Base-by-base conservation (phyloP, 2,329 filamentous ascomycete genomes). In the Xylaria arbuscula region DNA sequence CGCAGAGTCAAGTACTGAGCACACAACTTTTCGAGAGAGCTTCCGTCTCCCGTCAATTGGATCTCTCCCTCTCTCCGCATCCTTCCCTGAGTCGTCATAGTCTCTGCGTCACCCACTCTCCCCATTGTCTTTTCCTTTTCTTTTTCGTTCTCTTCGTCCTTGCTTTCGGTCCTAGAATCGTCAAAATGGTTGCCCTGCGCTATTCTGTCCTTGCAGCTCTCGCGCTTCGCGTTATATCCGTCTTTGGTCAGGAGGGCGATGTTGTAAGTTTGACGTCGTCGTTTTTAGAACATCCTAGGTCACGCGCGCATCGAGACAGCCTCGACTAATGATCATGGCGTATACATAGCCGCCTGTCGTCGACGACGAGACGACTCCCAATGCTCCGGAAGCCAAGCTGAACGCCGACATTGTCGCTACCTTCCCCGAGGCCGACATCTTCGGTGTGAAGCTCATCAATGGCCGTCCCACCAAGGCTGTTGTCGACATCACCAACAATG, bases 381-480 rank as follows among this genome's bases (percentile, higher is more conserved):
- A 69, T 58, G 70, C 76, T 65, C 69, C 75, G 48, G 70, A 72
- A 59, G 62, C 84, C 75, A 83, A 87, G 73, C 80, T 92, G 76
- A 88, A 89, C 71, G 89, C 92, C 80, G 87, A 90, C 63, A 82
- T 91, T 75, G 86, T 86, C 73, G 87, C 90, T 68, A 85, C 84
- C 80, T 88, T 89, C 84, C 83, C 88, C 82, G 84, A 91, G 78
- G 80, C 90, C 84, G 93, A 97, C 84, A 90, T 97, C 81, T 96
- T 98, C 75, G 96, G 95, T 76, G 90, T 98, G 75, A 97, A 97
- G 88, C 90, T 98, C 74, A 88, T 98, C 85, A 99, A 99, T 80
- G 93, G 94, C 77, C 90, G 91, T 73, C 89, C 93, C 50, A 97
- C 94, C 72, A 89, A 92, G 80, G 92, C 94, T 42, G 83, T 97